These are phyloP conservation scores for Chlorociboria aeruginascens DNA, from an alignment of 495 filamentous ascomycete species.

Conservation along the genomic window DNA sequence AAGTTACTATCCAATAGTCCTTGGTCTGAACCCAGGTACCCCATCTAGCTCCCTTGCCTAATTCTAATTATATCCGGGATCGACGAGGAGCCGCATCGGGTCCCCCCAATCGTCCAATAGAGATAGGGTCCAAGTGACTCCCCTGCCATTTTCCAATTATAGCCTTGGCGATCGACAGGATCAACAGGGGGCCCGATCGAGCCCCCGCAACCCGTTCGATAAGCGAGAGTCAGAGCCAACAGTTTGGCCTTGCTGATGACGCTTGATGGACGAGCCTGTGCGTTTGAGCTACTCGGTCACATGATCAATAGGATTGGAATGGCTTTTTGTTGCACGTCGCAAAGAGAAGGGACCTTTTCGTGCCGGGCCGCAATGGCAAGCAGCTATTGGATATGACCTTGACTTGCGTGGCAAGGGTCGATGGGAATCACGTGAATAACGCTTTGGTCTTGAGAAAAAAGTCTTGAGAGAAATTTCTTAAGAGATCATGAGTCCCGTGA, in stretches of 20 bases:
- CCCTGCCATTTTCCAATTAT: slow-evolving; percentile 7
- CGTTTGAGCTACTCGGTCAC: neutral
- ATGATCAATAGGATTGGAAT: neutral
- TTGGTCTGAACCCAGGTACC: slow-evolving; percentile 8
- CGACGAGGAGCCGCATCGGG: slow-evolving; percentile 4
- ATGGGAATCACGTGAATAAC: neutral
- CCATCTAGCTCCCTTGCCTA: slow-evolving; percentile 3
- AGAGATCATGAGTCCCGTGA: neutral
- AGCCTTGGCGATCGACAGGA: slow-evolving; percentile 8
- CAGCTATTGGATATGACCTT: slow-evolving; percentile 3
- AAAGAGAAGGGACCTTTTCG: neutral
- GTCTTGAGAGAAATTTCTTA: neutral
- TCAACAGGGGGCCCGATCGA: neutral
- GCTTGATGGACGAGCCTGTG: slow-evolving; percentile 1
- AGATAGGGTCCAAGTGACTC: slow-evolving; percentile 8
- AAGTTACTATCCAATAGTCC: slow-evolving; percentile 5
- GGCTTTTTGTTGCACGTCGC: slow-evolving; percentile 1
- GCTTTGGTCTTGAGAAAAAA: neutral
- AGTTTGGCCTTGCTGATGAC: slow-evolving; percentile 4
- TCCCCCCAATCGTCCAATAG: slow-evolving; percentile 7
- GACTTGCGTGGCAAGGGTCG: too few relatives aligned
- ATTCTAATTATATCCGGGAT: slow-evolving; percentile 6
- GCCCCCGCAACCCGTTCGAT: neutral
- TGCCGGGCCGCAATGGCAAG: neutral
- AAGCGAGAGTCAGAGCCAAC: neutral